Evolutionary conservation across 2,329 filamentous ascomycete species (phyloP).

Genomic region (Hymenoscyphus fructigenus): DNA sequence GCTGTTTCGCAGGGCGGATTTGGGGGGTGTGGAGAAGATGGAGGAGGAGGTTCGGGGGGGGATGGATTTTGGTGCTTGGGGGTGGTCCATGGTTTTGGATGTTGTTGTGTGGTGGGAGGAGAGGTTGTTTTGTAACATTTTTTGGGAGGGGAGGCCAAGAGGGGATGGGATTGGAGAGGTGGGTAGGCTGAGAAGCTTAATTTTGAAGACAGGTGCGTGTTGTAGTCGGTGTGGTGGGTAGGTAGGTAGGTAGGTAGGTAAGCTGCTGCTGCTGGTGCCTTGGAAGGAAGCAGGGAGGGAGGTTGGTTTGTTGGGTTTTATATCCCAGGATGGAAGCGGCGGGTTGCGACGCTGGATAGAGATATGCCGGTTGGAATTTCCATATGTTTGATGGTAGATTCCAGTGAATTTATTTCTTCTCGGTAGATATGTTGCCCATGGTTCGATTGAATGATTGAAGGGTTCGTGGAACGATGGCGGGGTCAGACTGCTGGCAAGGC

Average conservation of each 20-base stretch:
- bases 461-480: no score
- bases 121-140: slow-evolving; percentile 19
- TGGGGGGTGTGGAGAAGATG: slow-evolving; percentile 23
- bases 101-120: slow-evolving; percentile 18
- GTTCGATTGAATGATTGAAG: neutral
- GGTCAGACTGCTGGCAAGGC: no score
- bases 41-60: slow-evolving; percentile 72
- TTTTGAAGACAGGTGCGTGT: neutral
- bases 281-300: neutral
- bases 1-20: slow-evolving; percentile 44
- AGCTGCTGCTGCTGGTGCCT: neutral
- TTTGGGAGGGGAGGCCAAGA: neutral
- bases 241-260: neutral
- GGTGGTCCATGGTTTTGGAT: slow-evolving; percentile 27
- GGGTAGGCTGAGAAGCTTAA: slow-evolving; percentile 16
- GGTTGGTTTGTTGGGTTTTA: neutral
- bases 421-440: neutral
- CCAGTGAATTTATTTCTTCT: neutral
- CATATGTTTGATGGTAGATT: neutral
- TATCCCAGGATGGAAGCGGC: neutral
- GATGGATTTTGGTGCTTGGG: slow-evolving; percentile 61
- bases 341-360: neutral
- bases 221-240: neutral
- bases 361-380: neutral
- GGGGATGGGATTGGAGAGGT: slow-evolving; percentile 7